Percentiles rank a stretch among this genome's conserved stretches.
Conservation (phyloP, 108 stramenopile genomes). For the Fistulifera solaris region DNA sequence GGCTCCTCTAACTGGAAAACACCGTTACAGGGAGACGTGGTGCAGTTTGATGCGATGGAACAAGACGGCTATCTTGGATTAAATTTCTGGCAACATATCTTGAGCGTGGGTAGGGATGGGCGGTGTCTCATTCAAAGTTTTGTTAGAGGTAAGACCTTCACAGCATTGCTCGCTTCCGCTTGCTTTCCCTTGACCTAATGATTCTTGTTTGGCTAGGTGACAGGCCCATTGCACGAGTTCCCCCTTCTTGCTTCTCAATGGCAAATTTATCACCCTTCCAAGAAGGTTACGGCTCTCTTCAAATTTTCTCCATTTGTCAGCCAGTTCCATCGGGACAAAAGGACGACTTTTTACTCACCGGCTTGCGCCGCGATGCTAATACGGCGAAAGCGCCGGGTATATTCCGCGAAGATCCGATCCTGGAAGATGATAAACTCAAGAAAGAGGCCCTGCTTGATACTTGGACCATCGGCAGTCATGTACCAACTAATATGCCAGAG, state of each 20-base stretch:
- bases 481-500: constrained; percentile 3
- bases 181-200: neutral
- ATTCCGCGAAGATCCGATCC: constrained; percentile 15
- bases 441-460: constrained; percentile 13
- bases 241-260: constrained; percentile 69
- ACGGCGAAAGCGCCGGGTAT: constrained; percentile 50
- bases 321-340: constrained; percentile 28
- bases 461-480: constrained; percentile 7
- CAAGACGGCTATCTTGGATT: neutral
- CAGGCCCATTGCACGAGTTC: constrained; percentile 55
- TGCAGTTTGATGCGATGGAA: neutral
- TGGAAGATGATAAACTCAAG: neutral
- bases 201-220: constrained; percentile 24
- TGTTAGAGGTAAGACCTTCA: constrained; percentile 21
- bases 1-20: constrained; percentile 1
- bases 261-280: constrained; percentile 82
- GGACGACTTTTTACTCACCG: constrained; percentile 29
- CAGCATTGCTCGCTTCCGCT: neutral
- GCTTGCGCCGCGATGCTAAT: constrained; percentile 27
- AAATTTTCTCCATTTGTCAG: constrained; percentile 69
- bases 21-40: neutral
- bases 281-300: constrained; percentile 63
- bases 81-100: constrained; percentile 59
- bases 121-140: constrained; percentile 70
- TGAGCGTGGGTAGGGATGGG: constrained; percentile 75